Conservation (phyloP, 73 alveolate species). For the Paramecium tetraurelia region DNA sequence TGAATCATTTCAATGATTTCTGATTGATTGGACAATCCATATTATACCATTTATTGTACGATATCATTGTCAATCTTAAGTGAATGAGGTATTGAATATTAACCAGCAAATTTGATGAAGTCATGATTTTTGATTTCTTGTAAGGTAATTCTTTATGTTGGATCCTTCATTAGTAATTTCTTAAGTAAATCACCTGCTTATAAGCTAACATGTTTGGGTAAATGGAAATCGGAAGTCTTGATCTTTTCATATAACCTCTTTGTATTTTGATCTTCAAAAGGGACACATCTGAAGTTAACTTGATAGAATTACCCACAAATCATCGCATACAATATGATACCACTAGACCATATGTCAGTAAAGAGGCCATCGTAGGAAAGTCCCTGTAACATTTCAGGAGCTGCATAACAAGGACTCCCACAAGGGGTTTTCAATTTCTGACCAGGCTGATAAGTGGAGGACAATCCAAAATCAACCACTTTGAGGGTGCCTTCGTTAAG, state of each 20-base stretch:
- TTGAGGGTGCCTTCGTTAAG: constrained; percentile 56
- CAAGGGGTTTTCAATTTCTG: constrained; percentile 64
- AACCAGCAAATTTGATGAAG: constrained; percentile 71
- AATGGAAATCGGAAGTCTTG: constrained; percentile 60
- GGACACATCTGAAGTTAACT: background rate
- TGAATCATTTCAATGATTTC: constrained; percentile 61
- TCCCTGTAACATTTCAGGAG: constrained; percentile 75
- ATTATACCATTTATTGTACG: background rate
- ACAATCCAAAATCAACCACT: constrained; percentile 70
- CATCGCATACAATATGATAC: constrained; percentile 66
- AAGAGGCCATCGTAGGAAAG: constrained; percentile 54
- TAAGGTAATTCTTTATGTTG: constrained; percentile 80
- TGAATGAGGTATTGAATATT: background rate
- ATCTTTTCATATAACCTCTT: constrained; percentile 66
- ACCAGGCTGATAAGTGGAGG: constrained; percentile 64
- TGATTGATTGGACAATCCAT: background rate
- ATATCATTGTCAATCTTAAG: background rate
- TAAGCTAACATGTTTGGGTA: constrained; percentile 62
- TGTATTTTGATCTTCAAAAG: constrained; percentile 64
- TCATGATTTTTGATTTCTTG: constrained; percentile 86
- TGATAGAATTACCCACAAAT: constrained; percentile 57
- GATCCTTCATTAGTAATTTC: constrained; percentile 84
- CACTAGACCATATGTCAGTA: constrained; percentile 74
- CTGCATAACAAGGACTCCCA: constrained; percentile 78
- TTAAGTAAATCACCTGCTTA: constrained; percentile 76